Percentiles rank a stretch among this genome's conserved stretches.
phyloP scores from a whole-genome alignment of 345 rosid species.

The Citrus mangshanensis region DNA sequence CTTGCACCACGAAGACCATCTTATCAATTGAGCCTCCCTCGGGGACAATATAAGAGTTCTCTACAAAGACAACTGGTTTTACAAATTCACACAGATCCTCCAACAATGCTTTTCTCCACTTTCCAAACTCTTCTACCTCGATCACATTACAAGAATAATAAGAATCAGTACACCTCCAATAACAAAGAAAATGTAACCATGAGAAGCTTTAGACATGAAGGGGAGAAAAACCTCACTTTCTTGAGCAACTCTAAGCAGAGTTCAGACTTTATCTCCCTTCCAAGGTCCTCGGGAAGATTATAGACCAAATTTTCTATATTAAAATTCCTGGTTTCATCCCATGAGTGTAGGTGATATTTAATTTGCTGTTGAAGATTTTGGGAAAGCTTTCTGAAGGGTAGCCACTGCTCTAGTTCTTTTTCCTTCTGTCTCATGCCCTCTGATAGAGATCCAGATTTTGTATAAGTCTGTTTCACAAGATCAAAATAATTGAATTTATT shows the following conservation, averaged over 20 bases:
- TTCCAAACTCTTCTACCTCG: conserved; percentile 1
- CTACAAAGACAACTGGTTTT: conserved; percentile 44
- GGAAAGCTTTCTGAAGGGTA: background rate
- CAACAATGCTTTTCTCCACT: conserved; percentile 36
- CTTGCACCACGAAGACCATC: background rate
- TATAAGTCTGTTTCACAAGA: background rate
- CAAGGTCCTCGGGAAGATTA: conserved; percentile 70
- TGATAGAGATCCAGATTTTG: background rate
- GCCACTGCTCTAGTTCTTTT: background rate
- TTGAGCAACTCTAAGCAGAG: conserved; percentile 68
- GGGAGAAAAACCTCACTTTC: conserved; percentile 33
- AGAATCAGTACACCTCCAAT: no score
- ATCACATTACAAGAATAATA: background rate
- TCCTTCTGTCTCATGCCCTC: background rate
- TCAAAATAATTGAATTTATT: background rate
- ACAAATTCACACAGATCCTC: conserved; percentile 56
- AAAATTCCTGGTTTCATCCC: conserved; percentile 64
- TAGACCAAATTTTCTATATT: conserved; percentile 56
- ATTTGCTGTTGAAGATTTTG: background rate
- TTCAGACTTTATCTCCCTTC: conserved; percentile 74
- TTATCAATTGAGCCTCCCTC: conserved; percentile 55
- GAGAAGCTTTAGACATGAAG: no score
- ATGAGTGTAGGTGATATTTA: background rate
- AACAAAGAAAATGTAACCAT: background rate
- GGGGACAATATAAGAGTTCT: conserved; percentile 38